Conservation (phyloP, 257 asterid genomes). For the Salvia rosmarinus region DNA sequence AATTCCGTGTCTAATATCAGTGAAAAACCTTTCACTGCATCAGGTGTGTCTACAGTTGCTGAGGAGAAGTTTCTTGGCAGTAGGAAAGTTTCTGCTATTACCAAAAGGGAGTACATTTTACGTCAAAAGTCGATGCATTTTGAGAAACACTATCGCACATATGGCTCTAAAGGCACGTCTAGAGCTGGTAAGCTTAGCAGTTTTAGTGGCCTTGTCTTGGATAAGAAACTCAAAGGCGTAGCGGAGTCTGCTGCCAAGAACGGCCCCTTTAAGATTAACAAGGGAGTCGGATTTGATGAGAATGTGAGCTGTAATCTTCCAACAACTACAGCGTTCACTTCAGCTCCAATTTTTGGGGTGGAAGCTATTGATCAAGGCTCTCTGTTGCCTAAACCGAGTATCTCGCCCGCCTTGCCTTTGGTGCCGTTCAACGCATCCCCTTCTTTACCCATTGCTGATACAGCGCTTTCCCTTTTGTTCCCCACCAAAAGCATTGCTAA, state of each 20-base stretch:
- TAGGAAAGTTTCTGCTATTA: constrained; percentile 70
- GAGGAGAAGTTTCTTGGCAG: constrained; percentile 70
- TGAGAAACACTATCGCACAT: constrained; percentile 72
- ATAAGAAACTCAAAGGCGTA: constrained; percentile 73
- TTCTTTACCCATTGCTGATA: constrained; percentile 71
- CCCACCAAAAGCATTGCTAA: constrained; percentile 59
- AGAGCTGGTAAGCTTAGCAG: constrained; percentile 58
- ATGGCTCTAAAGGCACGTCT: constrained; percentile 64
- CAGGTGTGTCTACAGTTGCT: constrained; percentile 50
- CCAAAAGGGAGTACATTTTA: constrained; percentile 72
- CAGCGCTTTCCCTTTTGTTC: constrained; percentile 85
- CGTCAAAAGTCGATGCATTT: constrained; percentile 74
- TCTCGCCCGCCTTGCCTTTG: constrained; percentile 43
- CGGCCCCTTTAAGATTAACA: constrained; percentile 47
- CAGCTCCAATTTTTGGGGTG: constrained; percentile 54
- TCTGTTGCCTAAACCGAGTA: constrained; percentile 44
- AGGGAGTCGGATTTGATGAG: constrained; percentile 49
- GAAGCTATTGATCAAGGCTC: constrained; percentile 43
- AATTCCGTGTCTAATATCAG: constrained; percentile 38
- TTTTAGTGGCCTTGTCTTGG: constrained; percentile 72
- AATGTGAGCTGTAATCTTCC: constrained; percentile 45
- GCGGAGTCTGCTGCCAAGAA: constrained; percentile 65
- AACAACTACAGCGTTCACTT: constrained; percentile 47
- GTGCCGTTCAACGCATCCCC: constrained; percentile 39
- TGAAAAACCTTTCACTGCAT: constrained; percentile 57